Evolutionary conservation across 495 filamentous ascomycete species (phyloP).

Genomic region (Paragyromitra xinjiangensis): DNA sequence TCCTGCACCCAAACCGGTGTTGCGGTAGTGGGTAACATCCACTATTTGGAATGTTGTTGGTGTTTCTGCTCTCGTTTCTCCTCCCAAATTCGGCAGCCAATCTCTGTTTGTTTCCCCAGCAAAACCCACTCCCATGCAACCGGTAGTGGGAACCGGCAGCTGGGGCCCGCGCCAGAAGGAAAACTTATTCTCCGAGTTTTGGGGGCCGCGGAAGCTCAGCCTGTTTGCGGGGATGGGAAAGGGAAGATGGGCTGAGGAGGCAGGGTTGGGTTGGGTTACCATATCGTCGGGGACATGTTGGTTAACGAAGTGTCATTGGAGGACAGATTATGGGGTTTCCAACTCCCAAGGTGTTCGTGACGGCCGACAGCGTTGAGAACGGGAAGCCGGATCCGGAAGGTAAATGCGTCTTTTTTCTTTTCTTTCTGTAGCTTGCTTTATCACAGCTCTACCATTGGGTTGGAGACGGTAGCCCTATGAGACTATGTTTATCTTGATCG

Average conservation of each 20-base stretch:
- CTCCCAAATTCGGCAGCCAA: constrained; percentile 22
- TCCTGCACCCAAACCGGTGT: background rate
- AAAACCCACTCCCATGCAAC: constrained; percentile 3
- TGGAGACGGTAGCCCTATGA: background rate
- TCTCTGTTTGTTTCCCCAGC: background rate
- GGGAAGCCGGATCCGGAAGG: constrained; percentile 92
- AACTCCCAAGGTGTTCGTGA: constrained; percentile 75
- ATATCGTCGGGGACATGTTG: constrained; percentile 26
- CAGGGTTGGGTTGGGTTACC: constrained; percentile 32
- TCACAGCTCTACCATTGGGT: background rate
- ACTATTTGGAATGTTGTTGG: background rate
- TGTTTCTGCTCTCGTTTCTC: constrained; percentile 9
- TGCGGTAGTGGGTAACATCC: constrained; percentile 30
- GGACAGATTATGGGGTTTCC: constrained; percentile 69
- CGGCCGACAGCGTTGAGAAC: constrained; percentile 82
- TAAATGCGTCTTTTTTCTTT: constrained; percentile 58
- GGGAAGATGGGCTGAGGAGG: constrained; percentile 6
- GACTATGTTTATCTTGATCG: background rate
- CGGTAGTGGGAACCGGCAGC: constrained; percentile 31
- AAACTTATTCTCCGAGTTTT: constrained; percentile 27
- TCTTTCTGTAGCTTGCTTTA: background rate
- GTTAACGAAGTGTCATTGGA: constrained; percentile 18
- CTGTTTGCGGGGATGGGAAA: constrained; percentile 2
- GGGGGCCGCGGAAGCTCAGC: background rate
- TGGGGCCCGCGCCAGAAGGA: background rate